These are phyloP conservation scores for Saccharomyces hybrid DNA, from an alignment of 1,139 yeast species.

Conservation along the genomic window DNA sequence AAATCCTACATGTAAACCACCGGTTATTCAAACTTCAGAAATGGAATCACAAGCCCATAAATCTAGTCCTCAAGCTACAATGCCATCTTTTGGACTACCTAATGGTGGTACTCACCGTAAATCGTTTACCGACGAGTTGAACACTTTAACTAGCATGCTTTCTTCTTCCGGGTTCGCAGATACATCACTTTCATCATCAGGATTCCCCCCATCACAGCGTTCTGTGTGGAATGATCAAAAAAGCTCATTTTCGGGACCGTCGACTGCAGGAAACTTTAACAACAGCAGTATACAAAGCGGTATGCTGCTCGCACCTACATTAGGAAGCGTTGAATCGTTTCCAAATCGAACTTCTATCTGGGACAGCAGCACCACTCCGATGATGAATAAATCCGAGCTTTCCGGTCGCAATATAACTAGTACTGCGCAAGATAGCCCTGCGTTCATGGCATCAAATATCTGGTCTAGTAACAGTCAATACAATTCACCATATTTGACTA, in stretches of 20 bases:
- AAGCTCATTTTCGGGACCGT: background rate
- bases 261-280: background rate
- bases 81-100: conserved; percentile 3
- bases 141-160: conserved; percentile 24
- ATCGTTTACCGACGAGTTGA: conserved; percentile 24
- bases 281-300: background rate
- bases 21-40: background rate
- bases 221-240: conserved; percentile 17
- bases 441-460: background rate
- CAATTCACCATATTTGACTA: background rate
- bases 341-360: conserved; percentile 23
- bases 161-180: conserved; percentile 21
- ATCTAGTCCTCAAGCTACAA: background rate
- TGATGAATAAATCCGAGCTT: background rate
- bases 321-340: background rate
- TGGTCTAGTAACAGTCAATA: conserved; percentile 1
- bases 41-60: background rate
- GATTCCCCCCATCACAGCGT: conserved; percentile 4
- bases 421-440: background rate
- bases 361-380: conserved; percentile 11
- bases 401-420: background rate
- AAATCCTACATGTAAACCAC: background rate
- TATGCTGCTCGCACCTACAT: background rate
- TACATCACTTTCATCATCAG: conserved; percentile 4
- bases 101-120: conserved; percentile 4